Evolutionary conservation across 805 yeast species (phyloP).

Genomic region (Starmerella bacillaris): DNA sequence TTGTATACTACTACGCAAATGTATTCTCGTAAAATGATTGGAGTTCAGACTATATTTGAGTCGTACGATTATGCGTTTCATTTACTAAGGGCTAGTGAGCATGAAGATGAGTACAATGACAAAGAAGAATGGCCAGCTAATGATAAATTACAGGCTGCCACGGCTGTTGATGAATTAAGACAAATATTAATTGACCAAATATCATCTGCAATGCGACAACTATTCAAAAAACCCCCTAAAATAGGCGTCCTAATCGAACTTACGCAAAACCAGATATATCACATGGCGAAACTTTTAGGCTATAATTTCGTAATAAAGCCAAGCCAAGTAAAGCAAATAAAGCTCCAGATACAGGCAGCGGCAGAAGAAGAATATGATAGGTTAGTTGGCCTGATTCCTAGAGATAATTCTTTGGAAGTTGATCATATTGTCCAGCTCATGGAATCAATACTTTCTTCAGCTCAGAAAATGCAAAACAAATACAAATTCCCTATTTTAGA

Average conservation of each 20-base stretch:
- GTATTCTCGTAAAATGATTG: slow-evolving; percentile 1
- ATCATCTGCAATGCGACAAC: slow-evolving; percentile 24
- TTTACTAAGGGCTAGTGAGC: slow-evolving; percentile 1
- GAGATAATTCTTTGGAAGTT: slow-evolving; percentile 36
- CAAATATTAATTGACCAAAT: slow-evolving; percentile 32
- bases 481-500: slow-evolving; percentile 48
- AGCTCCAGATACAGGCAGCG: slow-evolving; percentile 24
- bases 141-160: background rate
- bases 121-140: slow-evolving; percentile 4
- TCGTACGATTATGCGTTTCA: slow-evolving; percentile 6
- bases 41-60: slow-evolving; percentile 1
- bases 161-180: slow-evolving; percentile 27
- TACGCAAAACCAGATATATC: slow-evolving; percentile 32
- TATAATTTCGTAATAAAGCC: slow-evolving; percentile 28
- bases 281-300: slow-evolving; percentile 15
- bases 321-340: slow-evolving; percentile 29
- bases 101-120: slow-evolving; percentile 7
- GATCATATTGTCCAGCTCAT: slow-evolving; percentile 41
- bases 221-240: slow-evolving; percentile 34
- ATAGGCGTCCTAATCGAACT: slow-evolving; percentile 36
- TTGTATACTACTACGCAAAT: slow-evolving; percentile 4
- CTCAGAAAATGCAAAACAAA: slow-evolving; percentile 37
- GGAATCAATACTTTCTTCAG: slow-evolving; percentile 33
- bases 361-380: slow-evolving; percentile 31
- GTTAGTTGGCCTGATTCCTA: slow-evolving; percentile 35